phyloP scores from a whole-genome alignment of 31 red algal genomes.

The Odonthalia washingtoniensis region DNA sequence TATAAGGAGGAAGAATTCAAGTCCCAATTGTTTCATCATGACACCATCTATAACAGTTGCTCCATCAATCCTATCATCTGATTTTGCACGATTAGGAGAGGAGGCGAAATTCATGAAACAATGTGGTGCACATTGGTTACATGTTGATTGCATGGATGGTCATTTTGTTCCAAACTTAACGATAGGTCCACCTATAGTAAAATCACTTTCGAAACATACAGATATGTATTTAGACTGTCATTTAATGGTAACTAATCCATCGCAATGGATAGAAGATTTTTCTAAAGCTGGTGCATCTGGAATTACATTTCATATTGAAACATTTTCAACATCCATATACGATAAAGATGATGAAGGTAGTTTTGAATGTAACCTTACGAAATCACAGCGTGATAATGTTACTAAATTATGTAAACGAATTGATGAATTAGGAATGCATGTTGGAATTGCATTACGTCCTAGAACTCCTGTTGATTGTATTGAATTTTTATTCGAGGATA shows the following conservation, averaged over 20 bases:
- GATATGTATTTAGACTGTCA: constrained; percentile 88
- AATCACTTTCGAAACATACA: constrained; percentile 69
- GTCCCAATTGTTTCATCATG: too few species aligned
- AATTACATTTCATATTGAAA: constrained; percentile 93
- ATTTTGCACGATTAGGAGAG: constrained; percentile 90
- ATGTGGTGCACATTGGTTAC: constrained; percentile 92
- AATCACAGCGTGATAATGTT: constrained; percentile 31
- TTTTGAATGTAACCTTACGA: constrained; percentile 22
- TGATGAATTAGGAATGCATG: constrained; percentile 54
- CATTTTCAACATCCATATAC: constrained; percentile 65
- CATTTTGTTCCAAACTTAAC: constrained; percentile 99
- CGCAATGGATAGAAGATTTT: constrained; percentile 76
- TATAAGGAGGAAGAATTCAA: too few species aligned
- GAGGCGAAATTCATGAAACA: constrained; percentile 77
- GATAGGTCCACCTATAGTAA: constrained; percentile 90
- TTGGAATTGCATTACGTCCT: constrained; percentile 84
- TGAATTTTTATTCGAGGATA: constrained; percentile 61
- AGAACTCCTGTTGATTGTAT: constrained; percentile 61
- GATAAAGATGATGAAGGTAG: constrained; percentile 61
- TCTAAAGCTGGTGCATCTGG: constrained; percentile 72
- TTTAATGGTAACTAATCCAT: constrained; percentile 89
- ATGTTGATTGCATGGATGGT: constrained; percentile 99
- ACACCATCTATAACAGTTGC: constrained; percentile 59
- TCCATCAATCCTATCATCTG: constrained; percentile 93
- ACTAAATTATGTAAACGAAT: constrained; percentile 55